Conservation (phyloP, 148 eudicot genomes). For the Fallopia convolvulus region DNA sequence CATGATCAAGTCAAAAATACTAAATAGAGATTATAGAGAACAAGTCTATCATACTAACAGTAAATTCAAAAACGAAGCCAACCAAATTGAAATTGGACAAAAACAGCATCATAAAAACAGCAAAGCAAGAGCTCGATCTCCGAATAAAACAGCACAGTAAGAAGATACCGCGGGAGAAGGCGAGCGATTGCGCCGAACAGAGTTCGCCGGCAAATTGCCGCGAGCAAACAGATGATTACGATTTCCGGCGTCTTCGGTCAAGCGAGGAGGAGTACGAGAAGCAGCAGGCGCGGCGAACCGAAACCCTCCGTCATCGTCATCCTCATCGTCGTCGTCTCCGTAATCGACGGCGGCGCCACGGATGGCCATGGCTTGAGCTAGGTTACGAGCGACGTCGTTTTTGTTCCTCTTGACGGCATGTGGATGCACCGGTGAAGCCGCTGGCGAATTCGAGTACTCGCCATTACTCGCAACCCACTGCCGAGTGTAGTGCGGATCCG, state of each 20-base stretch:
- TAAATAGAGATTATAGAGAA: not conserved
- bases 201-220: slow-evolving; percentile 17
- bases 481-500: slow-evolving; percentile 64
- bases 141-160: not conserved
- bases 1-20: not conserved
- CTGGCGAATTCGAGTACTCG: slow-evolving; percentile 62
- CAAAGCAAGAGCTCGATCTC: not conserved
- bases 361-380: slow-evolving; percentile 88
- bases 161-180: slow-evolving; percentile 76
- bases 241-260: slow-evolving; percentile 12
- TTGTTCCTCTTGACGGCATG: slow-evolving; percentile 68
- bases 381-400: slow-evolving; percentile 77
- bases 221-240: slow-evolving; percentile 12
- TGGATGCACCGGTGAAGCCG: slow-evolving; percentile 76
- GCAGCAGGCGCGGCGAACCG: slow-evolving; percentile 34
- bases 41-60: not conserved
- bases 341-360: slow-evolving; percentile 39
- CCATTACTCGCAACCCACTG: slow-evolving; percentile 85
- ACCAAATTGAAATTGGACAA: not conserved
- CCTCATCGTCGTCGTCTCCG: slow-evolving; percentile 36
- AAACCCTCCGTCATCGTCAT: slow-evolving; percentile 61
- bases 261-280: slow-evolving; percentile 16
- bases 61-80: not conserved
- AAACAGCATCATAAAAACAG: not conserved
- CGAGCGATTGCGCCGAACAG: slow-evolving; percentile 43